These are phyloP conservation scores for Starmerella potacharoeniae DNA, from an alignment of 805 yeast genomes.

Conservation along the genomic window DNA sequence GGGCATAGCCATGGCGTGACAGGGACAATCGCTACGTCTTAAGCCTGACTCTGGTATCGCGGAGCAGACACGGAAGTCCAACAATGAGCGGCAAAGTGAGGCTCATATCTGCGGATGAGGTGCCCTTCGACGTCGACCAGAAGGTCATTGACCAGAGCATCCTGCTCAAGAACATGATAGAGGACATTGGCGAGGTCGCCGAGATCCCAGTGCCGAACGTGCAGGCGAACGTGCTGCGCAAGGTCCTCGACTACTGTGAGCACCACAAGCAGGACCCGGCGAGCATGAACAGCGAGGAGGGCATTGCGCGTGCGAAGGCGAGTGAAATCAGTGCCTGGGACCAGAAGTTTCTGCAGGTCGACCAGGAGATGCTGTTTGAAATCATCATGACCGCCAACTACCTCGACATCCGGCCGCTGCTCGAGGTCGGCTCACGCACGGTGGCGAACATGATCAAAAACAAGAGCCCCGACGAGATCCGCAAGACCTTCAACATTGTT, in stretches of 20 bases:
- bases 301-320: constrained; percentile 56
- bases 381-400: constrained; percentile 40
- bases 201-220: constrained; percentile 83
- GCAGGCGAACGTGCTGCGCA: constrained; percentile 50
- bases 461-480: constrained; percentile 37
- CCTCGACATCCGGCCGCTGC: constrained; percentile 35
- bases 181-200: constrained; percentile 57
- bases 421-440: constrained; percentile 40
- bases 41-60: background rate
- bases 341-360: constrained; percentile 83
- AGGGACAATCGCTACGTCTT: too few species aligned
- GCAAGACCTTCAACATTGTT: constrained; percentile 35
- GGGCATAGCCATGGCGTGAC: too few species aligned
- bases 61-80: background rate
- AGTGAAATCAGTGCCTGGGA: constrained; percentile 95
- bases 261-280: constrained; percentile 70
- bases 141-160: constrained; percentile 80
- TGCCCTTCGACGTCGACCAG: constrained; percentile 26
- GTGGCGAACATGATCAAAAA: constrained; percentile 41
- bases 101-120: constrained; percentile 22
- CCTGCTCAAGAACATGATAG: constrained; percentile 74
- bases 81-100: constrained; percentile 10
- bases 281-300: constrained; percentile 48
- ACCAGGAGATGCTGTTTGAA: constrained; percentile 48
- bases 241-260: constrained; percentile 93